A percentile compares a stretch with the other conserved stretches of the same genome.
Evolutionary conservation across 352 stramenopile genomes (phyloP).

Genomic region (Blastocystis sp.): DNA sequence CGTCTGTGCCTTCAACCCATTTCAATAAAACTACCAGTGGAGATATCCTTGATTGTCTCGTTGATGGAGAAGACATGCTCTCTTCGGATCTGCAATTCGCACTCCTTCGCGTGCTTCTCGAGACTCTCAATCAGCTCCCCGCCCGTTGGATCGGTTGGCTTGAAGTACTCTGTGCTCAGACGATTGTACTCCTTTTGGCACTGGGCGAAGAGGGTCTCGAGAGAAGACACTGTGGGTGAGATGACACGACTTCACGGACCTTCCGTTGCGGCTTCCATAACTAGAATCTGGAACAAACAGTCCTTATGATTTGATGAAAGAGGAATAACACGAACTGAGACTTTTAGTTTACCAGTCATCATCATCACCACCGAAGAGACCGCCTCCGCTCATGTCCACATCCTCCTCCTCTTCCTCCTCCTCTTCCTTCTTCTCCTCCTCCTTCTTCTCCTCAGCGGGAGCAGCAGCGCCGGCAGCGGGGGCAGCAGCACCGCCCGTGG

Average conservation of each 20-base stretch:
- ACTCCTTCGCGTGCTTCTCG: neutral
- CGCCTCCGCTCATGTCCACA: conserved; percentile 73
- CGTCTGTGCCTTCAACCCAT: neutral
- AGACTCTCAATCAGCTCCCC: conserved; percentile 10
- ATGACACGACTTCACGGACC: neutral
- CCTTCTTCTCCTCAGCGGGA: conserved; percentile 65
- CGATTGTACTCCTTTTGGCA: conserved; percentile 54
- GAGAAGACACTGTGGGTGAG: conserved; percentile 5
- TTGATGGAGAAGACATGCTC: conserved; percentile 66
- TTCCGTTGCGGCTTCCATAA: conserved; percentile 22
- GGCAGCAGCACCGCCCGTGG: conserved; percentile 75
- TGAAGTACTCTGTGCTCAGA: conserved; percentile 43
- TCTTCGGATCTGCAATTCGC: conserved; percentile 49
- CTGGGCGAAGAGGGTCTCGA: conserved; percentile 33
- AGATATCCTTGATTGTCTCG: conserved; percentile 58
- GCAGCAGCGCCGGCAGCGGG: conserved; percentile 64
- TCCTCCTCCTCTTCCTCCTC: conserved; percentile 74
- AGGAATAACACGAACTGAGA: conserved; percentile 10
- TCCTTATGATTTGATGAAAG: conserved; percentile 43
- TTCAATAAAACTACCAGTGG: conserved; percentile 27
- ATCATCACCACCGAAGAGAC: conserved; percentile 71
- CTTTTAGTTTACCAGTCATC: conserved; percentile 68
- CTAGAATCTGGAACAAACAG: conserved; percentile 42
- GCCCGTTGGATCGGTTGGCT: conserved; percentile 2
- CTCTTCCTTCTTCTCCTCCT: conserved; percentile 72